A percentile compares a stretch with the other conserved stretches of the same genome.
These are phyloP conservation scores for Ustanciosporium gigantosporum DNA, from an alignment of 1,284 basidiomycete genomes.

Conservation along the genomic window DNA sequence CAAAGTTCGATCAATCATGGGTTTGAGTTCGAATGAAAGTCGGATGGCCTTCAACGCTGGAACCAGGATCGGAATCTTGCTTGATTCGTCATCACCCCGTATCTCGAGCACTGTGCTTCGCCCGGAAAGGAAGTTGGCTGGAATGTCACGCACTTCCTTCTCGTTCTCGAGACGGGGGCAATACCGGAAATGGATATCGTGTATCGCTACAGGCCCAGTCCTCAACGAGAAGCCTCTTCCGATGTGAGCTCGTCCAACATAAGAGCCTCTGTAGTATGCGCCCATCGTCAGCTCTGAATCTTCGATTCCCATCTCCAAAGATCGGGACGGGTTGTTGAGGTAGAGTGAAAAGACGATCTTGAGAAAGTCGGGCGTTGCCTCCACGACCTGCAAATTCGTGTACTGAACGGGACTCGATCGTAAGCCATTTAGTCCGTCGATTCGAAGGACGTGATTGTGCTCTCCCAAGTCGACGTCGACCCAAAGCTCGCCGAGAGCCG, in stretches of 20 bases:
- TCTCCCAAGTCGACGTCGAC: constrained; percentile 35
- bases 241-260: constrained; percentile 41
- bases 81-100: constrained; percentile 44
- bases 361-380: constrained; percentile 32
- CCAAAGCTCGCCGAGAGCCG: constrained; percentile 34
- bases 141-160: constrained; percentile 31
- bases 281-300: constrained; percentile 44
- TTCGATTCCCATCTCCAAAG: constrained; percentile 22
- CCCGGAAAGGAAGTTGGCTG: constrained; percentile 45
- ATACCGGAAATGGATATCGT: constrained; percentile 46
- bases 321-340: constrained; percentile 46
- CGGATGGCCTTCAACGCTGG: constrained; percentile 36
- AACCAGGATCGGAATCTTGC: constrained; percentile 26
- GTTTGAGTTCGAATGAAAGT: constrained; percentile 41
- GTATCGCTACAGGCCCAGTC: constrained; percentile 32
- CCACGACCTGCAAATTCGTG: constrained; percentile 39
- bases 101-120: constrained; percentile 41
- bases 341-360: constrained; percentile 41
- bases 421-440: constrained; percentile 26
- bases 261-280: constrained; percentile 35
- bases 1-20: constrained; percentile 43
- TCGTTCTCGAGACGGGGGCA: constrained; percentile 22
- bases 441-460: constrained; percentile 13
- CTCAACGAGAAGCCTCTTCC: constrained; percentile 23
- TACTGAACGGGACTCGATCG: constrained; percentile 44